phyloP scores from a whole-genome alignment of 2,329 filamentous ascomycete species.

The Gnomoniopsis sp. region DNA sequence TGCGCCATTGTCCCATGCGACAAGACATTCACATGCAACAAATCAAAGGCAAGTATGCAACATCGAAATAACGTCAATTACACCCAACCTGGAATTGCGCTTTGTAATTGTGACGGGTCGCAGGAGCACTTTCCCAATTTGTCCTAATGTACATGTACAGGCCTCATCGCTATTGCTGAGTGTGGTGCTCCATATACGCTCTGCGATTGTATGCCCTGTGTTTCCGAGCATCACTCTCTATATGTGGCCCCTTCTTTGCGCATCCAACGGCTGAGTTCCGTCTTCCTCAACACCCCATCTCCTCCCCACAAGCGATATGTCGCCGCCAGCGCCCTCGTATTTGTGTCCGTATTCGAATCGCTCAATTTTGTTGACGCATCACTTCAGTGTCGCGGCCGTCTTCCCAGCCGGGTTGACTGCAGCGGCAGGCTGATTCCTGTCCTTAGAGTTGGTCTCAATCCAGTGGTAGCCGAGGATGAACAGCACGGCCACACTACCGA shows the following conservation, averaged over 20 bases:
- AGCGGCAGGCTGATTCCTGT: slow-evolving; percentile 22
- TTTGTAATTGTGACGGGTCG: too few species aligned
- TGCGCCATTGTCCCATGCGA: too few species aligned
- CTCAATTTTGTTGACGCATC: background rate
- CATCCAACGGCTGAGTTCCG: background rate
- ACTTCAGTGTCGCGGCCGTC: slow-evolving; percentile 12
- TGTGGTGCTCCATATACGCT: too few species aligned
- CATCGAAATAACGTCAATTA: too few species aligned
- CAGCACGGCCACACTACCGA: slow-evolving; percentile 85
- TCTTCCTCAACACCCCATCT: background rate
- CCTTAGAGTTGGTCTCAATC: slow-evolving; percentile 82
- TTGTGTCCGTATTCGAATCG: background rate
- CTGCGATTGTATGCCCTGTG: background rate
- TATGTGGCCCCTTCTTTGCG: background rate
- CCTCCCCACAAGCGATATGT: background rate
- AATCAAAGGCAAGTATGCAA: too few species aligned
- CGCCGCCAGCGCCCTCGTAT: background rate
- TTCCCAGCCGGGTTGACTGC: slow-evolving; percentile 23
- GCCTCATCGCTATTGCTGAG: slow-evolving; percentile 9
- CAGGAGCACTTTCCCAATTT: too few species aligned
- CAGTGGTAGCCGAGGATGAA: slow-evolving; percentile 95
- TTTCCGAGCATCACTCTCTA: background rate
- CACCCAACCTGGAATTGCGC: too few species aligned
- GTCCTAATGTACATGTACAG: too few species aligned
- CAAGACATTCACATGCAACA: too few species aligned